Percentiles rank a stretch among this genome's conserved stretches.
Evolutionary conservation across 2,329 filamentous ascomycete species (phyloP).

Genomic region (Phyllosticta capitalensis): DNA sequence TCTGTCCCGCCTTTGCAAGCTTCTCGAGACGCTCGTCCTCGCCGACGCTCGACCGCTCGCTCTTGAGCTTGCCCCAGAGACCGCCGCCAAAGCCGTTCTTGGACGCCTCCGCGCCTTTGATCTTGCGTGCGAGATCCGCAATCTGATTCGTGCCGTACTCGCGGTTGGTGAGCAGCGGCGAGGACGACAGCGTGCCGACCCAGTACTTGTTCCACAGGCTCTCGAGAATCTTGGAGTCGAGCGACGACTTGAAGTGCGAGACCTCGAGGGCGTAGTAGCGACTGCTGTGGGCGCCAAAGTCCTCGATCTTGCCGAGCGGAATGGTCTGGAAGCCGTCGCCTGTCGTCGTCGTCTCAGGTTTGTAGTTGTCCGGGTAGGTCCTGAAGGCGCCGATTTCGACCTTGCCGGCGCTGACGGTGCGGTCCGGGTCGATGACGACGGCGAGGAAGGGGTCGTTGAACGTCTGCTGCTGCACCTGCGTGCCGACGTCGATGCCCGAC

Average conservation of each 20-base stretch:
- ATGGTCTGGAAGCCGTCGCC: slow-evolving; percentile 64
- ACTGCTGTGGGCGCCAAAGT: slow-evolving; percentile 86
- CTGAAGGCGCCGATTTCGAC: slow-evolving; percentile 96
- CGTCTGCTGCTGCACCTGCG: slow-evolving; percentile 74
- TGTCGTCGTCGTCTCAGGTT: slow-evolving; percentile 13
- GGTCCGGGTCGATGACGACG: slow-evolving; percentile 91
- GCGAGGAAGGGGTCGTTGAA: slow-evolving; percentile 88
- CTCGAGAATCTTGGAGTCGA: slow-evolving; percentile 79
- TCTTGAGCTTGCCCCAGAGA: slow-evolving; percentile 15
- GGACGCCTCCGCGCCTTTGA: slow-evolving; percentile 52
- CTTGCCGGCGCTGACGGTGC: slow-evolving; percentile 87
- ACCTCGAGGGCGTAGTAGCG: slow-evolving; percentile 89
- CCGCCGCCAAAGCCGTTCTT: slow-evolving; percentile 21
- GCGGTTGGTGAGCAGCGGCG: slow-evolving; percentile 80
- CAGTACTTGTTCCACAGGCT: slow-evolving; percentile 98
- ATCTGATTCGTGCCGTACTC: slow-evolving; percentile 93
- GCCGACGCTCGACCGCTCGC: slow-evolving; percentile 17
- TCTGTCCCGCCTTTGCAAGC: slow-evolving; percentile 50
- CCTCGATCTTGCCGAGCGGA: slow-evolving; percentile 84
- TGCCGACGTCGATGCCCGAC: slow-evolving; percentile 87
- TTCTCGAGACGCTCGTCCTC: slow-evolving; percentile 47
- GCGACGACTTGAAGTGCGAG: slow-evolving; percentile 85
- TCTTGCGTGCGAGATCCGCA: slow-evolving; percentile 74
- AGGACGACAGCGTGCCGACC: slow-evolving; percentile 91
- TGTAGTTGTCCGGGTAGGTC: slow-evolving; percentile 69